Evolutionary conservation across 805 yeast genomes (phyloP).

Genomic region (Huiozyma naganishii): DNA sequence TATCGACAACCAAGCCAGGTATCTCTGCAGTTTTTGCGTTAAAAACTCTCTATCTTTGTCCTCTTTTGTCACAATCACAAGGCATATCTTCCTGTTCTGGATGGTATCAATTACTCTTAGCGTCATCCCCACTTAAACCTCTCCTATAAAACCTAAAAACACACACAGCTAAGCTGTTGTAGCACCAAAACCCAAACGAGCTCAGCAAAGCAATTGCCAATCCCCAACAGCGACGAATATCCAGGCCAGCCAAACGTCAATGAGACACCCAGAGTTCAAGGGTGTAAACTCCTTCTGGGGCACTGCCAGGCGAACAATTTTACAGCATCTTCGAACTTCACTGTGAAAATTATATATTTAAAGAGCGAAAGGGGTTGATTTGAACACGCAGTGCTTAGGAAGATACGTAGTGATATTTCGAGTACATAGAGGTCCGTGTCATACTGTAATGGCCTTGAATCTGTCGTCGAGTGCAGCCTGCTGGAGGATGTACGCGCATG

Average conservation of each 20-base stretch:
- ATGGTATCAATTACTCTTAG: not conserved
- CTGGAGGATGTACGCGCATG: slow-evolving; percentile 55
- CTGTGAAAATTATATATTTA: no score
- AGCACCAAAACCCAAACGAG: not conserved
- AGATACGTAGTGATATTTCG: no score
- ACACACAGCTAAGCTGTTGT: not conserved
- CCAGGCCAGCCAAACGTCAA: not conserved
- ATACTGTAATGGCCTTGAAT: slow-evolving; percentile 41
- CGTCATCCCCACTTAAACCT: not conserved
- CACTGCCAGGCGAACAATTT: no score
- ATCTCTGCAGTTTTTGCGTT: slow-evolving; percentile 32
- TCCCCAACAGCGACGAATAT: not conserved
- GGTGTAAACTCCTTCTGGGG: no score
- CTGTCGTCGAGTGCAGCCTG: slow-evolving; percentile 64
- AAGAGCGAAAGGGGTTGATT: no score
- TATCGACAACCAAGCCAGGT: slow-evolving; percentile 83
- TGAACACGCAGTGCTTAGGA: no score
- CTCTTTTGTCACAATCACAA: not conserved
- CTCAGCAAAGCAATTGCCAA: not conserved
- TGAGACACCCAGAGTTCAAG: no score
- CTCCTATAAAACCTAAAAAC: not conserved
- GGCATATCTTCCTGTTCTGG: slow-evolving; percentile 1
- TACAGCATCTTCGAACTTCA: no score
- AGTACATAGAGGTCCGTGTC: not conserved
- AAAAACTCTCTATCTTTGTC: slow-evolving; percentile 1